These are phyloP conservation scores for Acer saccharum DNA, from an alignment of 345 rosid genomes.

Conservation along the genomic window DNA sequence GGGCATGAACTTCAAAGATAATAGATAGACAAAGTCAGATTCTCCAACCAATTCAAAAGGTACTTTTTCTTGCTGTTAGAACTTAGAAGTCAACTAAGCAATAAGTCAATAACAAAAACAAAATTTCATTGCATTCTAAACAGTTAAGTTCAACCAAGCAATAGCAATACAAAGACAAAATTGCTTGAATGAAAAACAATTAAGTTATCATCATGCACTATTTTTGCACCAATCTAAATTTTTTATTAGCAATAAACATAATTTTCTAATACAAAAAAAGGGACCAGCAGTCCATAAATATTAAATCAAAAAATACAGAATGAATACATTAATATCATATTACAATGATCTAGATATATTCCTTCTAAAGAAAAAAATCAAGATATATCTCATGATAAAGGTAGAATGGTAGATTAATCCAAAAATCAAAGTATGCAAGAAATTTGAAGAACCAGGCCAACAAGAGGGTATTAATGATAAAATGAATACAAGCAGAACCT, in stretches of 20 bases:
- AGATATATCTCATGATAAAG: not conserved
- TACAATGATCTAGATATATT: not conserved
- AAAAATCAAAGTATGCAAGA: not conserved
- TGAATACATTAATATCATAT: not conserved
- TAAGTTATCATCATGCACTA: not conserved
- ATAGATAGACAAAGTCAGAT: conserved; percentile 32
- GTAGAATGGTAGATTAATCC: conserved; percentile 1
- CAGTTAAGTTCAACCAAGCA: not conserved
- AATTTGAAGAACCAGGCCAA: not conserved
- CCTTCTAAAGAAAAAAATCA: too few relatives aligned
- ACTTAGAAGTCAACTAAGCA: conserved; percentile 1
- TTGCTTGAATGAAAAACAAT: not conserved
- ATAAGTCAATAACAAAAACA: conserved; percentile 13
- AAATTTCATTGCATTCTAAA: not conserved
- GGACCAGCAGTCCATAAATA: not conserved
- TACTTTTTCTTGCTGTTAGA: not conserved
- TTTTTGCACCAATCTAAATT: not conserved
- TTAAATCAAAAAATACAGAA: not conserved
- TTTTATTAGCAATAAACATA: not conserved
- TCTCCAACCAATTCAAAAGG: not conserved
- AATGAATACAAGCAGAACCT: not conserved
- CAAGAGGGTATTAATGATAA: not conserved
- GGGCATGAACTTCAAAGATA: conserved; percentile 77
- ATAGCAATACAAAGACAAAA: not conserved
- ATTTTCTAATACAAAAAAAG: not conserved